Base-by-base conservation (phyloP, 2,329 filamentous ascomycete species). In the Rhinocladiella similis region DNA sequence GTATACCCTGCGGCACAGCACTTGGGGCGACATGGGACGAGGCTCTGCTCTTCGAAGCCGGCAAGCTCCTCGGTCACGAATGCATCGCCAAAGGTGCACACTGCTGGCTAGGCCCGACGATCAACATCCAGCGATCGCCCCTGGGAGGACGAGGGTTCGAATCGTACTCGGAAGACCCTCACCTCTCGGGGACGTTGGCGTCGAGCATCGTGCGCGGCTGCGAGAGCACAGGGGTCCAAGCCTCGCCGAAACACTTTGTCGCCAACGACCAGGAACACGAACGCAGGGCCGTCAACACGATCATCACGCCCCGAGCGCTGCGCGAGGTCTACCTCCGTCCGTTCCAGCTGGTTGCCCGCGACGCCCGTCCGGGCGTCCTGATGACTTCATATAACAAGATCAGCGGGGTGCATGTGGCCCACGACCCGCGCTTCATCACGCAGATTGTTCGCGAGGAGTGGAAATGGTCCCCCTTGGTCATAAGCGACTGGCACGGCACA, bases 101-200 rank as follows among this genome's bases (percentile, higher is more conserved):
- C 66, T 77, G 75, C 19, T 80, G 83, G 56, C 75, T 86, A 0
- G 83, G 83, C 0, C 84, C 84, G 3, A 86, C 83, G 19, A 83
- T 86, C 66, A 84, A 85, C 67, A 84, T 84, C 75, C 81, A 84
- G 64, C 76, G 83, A 47, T 80, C 78, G 4, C 83, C 81, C 1
- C 38, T 66, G 2, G 67, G 67, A 13, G 67, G 67, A 3, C 63
- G 67, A 6, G 62, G 65, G 0, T 68, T 68, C 33, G 67, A 69
- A 49, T 66, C 63, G 1, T 68, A 65, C 36, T 59, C 64, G 2
- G 66, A 68, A 59, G 67, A 68, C 45, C 65, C 65, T 7, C 50
- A 65, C 54, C 60, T 67, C 7, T 60, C 63, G 13, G 65, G 66
- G 2, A 59, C 36, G 18, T 14, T 67, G 29, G 65, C 66, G 6